Base-by-base conservation (phyloP, 2,329 filamentous ascomycete species). In the Curvularia sp. region DNA sequence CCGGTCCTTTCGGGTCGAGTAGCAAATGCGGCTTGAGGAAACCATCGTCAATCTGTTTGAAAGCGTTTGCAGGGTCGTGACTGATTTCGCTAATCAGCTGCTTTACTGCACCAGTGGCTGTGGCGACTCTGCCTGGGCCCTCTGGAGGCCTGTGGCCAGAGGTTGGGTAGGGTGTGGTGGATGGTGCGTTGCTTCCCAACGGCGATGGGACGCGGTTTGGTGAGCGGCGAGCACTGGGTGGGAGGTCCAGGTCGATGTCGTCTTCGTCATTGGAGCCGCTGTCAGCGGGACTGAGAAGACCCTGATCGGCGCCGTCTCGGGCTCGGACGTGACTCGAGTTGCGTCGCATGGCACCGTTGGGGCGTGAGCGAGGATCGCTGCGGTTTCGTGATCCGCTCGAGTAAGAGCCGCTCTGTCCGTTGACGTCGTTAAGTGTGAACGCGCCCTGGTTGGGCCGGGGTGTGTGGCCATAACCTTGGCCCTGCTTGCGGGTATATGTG, bases 21-120 rank as follows among this genome's bases (percentile, higher is more conserved):
- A 98, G 78, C 55, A 98, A 79, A 73, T 89, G 91, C 18, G 94
- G 94, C 82, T 98, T 98, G 78, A 98, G 93, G 76, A 93, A 97
- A 60, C 93, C 92, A 77, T 99, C 95, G 75, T 99, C 95, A 60
- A 99, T 81, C 78, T 97, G 93, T 66, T 88, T 89, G 77, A 99
- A 96, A 79, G 96, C 87, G 46, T 90, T 92, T 9, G 91, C 90
- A 44, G 96, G 93, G 75, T 99, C 95, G 50, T 96, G 92, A 0
- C 90, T 86, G 15, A 90, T 85, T 0, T 88, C 87, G 26, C 85
- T 91, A 66, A 96, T 88, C 8, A 99, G 82, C 72, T 94, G 90
- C 56, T 88, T 88, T 58, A 97, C 87, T 0, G 93, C 90, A 30
- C 88, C 90, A 20, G 88, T 85, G 10, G 91, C 91, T 28, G 87